Percentiles rank a stretch among this genome's conserved stretches.
Evolutionary conservation across 78 protist species (phyloP).

Genomic region (Dictyostelium firmibasis): DNA sequence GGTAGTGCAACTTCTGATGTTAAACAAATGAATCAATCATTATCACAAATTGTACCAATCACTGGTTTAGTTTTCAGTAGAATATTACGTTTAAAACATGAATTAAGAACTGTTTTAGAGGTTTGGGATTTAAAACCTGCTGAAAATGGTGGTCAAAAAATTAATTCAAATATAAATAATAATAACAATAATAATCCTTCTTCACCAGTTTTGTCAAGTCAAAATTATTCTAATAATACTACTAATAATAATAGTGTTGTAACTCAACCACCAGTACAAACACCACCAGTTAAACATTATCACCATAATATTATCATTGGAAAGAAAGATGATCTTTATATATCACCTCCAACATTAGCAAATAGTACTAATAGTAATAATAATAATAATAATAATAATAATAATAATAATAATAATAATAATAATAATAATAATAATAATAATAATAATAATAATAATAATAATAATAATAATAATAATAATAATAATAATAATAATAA

Average conservation of each 20-base stretch:
- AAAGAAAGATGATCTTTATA: constrained; percentile 25
- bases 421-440: background rate
- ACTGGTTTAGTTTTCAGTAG: constrained; percentile 65
- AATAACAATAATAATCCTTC: background rate
- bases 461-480: too few species aligned
- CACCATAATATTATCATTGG: constrained; percentile 19
- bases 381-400: background rate
- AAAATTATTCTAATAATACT: too few species aligned
- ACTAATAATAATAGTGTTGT: background rate
- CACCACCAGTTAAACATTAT: background rate
- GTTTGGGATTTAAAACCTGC: constrained; percentile 17
- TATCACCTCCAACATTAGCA: background rate
- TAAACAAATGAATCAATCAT: background rate
- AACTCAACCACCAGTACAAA: background rate
- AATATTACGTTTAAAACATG: constrained; percentile 50
- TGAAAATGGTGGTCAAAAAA: background rate
- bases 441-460: too few species aligned
- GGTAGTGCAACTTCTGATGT: background rate
- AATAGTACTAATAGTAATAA: background rate
- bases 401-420: background rate
- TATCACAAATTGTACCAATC: constrained; percentile 48
- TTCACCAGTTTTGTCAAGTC: background rate
- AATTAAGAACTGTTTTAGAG: constrained; percentile 52
- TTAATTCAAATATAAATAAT: background rate
- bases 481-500: too few species aligned